phyloP scores from a whole-genome alignment of 257 asterid species.

The Solanum habrochaites region DNA sequence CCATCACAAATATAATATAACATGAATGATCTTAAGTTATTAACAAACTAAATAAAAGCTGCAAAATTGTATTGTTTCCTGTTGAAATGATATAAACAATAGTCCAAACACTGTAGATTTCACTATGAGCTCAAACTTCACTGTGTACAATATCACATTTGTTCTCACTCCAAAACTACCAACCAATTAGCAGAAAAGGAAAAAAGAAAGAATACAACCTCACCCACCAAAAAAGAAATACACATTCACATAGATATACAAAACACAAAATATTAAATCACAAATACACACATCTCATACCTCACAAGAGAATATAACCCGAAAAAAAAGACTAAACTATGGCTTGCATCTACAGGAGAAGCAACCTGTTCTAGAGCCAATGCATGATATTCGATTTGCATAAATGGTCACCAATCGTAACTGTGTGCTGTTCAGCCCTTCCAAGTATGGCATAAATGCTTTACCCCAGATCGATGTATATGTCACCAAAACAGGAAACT shows the following conservation, averaged over 20 bases:
- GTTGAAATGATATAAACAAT: not conserved
- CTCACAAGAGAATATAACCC: slow-evolving; percentile 1
- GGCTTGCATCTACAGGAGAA: slow-evolving; percentile 54
- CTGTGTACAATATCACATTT: not conserved
- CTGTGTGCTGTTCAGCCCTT: slow-evolving; percentile 86
- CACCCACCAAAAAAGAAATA: not conserved
- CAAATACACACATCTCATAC: slow-evolving; percentile 11
- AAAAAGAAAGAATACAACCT: not conserved
- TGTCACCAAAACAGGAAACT: slow-evolving; percentile 96
- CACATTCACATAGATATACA: slow-evolving; percentile 6
- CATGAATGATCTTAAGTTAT: not conserved
- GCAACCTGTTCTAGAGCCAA: slow-evolving; percentile 85
- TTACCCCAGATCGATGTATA: slow-evolving; percentile 93
- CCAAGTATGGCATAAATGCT: slow-evolving; percentile 88
- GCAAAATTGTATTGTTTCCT: not conserved
- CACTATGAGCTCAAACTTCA: not conserved
- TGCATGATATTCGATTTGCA: slow-evolving; percentile 96
- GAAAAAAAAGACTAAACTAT: slow-evolving; percentile 15
- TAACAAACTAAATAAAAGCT: not conserved
- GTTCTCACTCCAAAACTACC: not conserved
- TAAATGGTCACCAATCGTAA: slow-evolving; percentile 82
- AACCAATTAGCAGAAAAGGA: not conserved
- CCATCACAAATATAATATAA: no score
- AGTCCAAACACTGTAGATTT: not conserved
- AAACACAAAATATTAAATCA: not conserved